A percentile compares a stretch with the other conserved stretches of the same genome.
Evolutionary conservation across 768 basidiomycete genomes (phyloP).

Genomic region (Pulveroboletus ravenelii): DNA sequence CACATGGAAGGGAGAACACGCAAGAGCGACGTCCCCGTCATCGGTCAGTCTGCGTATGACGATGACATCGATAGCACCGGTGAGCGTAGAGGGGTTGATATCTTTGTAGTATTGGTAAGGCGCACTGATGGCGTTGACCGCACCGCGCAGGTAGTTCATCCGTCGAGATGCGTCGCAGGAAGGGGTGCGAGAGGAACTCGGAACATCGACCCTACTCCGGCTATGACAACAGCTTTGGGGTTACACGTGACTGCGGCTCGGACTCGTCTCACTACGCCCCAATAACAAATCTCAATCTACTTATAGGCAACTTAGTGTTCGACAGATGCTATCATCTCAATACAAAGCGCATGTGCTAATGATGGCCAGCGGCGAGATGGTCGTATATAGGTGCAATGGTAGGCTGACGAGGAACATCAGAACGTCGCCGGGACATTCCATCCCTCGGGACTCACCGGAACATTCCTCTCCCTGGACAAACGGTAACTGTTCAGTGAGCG

Average conservation of each 20-base stretch:
- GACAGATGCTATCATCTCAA: neutral
- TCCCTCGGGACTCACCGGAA: conserved; percentile 52
- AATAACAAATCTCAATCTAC: neutral
- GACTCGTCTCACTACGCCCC: neutral
- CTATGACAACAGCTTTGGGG: conserved; percentile 17
- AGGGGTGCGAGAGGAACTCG: neutral
- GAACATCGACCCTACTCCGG: conserved; percentile 7
- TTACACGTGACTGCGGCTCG: conserved; percentile 16
- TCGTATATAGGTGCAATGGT: conserved; percentile 61
- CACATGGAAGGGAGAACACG: conserved; percentile 95
- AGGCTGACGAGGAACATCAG: conserved; percentile 40
- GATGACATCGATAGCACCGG: conserved; percentile 98
- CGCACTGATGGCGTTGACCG: conserved; percentile 78
- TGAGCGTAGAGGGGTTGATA: conserved; percentile 94
- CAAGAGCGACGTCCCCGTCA: conserved; percentile 62
- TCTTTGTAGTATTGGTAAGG: conserved; percentile 90
- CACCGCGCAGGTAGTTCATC: conserved; percentile 89
- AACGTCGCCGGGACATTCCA: neutral
- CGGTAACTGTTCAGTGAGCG: neutral
- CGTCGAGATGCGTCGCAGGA: neutral
- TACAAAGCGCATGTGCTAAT: conserved; percentile 14
- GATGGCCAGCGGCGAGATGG: conserved; percentile 40
- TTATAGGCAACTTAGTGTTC: neutral
- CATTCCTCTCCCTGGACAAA: conserved; percentile 68
- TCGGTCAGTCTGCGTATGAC: conserved; percentile 76